Base-by-base conservation (phyloP, 495 filamentous ascomycete species). In the Aspergillus panamensis region DNA sequence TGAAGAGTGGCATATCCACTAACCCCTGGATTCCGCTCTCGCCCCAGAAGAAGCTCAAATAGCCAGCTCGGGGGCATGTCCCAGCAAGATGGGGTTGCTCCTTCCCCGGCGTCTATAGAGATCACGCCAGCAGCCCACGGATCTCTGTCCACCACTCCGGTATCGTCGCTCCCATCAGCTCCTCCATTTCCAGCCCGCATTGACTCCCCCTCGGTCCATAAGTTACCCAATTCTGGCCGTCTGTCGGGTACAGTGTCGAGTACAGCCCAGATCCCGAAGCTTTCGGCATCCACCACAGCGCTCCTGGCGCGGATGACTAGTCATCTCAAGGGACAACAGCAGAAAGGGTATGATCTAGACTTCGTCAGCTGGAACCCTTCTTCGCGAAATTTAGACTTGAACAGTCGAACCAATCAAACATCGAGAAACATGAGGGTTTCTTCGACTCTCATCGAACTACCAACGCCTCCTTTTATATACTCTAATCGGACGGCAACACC, bases 61-160 rank as follows among this genome's bases (percentile, higher is more conserved):
- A 29, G 51, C 29, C 21, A 29, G 37, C 13, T 31, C 37, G 39
- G 62, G 62, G 62, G 65, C 21, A 70, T 70, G 65, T 65, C 63
- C 65, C 63, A 62, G 60, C 66, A 67, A 56, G 55, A 66, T 64
- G 66, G 65, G 58, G 61, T 55, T 61, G 57, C 45, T 40, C 30
- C 58, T 58, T 62, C 60, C 48, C 51, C 59, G 61, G 61, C 62
- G 60, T 66, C 64, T 61, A 66, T 67, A 66, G 58, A 62, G 51
- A 55, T 65, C 55, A 57, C 62, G 48, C 56, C 63, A 55, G 51
- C 57, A 53, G 51, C 56, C 49, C 57, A 60, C 50, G 51, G 50
- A 61, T 40, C 53, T 53, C 33, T 25, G 52, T 37, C 49, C 52
- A 62, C 54, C 51, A 53, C 55, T 33, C 49, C 49, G 21, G 39